These are phyloP conservation scores for Tetracladium marchalianum DNA, from an alignment of 495 filamentous ascomycete species.

Conservation along the genomic window DNA sequence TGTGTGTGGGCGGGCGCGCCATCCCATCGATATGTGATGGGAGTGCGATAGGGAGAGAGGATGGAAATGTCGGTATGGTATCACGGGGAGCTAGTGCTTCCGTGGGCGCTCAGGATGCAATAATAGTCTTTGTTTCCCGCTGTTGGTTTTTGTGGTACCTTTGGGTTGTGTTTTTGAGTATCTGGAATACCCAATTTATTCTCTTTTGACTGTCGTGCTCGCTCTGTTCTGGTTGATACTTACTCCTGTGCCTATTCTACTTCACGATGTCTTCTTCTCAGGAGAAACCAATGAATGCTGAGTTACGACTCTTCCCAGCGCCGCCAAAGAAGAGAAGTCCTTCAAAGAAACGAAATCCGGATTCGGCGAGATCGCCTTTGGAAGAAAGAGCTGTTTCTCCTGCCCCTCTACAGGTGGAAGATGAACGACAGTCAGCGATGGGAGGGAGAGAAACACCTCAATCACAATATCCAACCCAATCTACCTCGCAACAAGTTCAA, in stretches of 20 bases:
- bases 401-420: slow-evolving; percentile 26
- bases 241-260: slow-evolving; percentile 8
- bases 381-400: slow-evolving; percentile 26
- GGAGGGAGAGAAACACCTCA: slow-evolving; percentile 7
- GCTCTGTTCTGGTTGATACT: slow-evolving; percentile 3
- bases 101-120: too few species aligned
- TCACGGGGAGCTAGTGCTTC: too few species aligned
- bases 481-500: slow-evolving; percentile 4
- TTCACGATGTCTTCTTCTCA: slow-evolving; percentile 2
- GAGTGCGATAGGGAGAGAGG: too few species aligned
- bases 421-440: slow-evolving; percentile 16
- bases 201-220: neutral
- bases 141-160: too few species aligned
- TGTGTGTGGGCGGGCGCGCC: neutral
- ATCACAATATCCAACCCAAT: neutral
- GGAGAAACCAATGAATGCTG: slow-evolving; percentile 22
- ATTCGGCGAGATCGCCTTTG: slow-evolving; percentile 8
- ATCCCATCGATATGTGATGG: too few species aligned
- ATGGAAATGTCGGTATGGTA: too few species aligned
- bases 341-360: slow-evolving; percentile 12
- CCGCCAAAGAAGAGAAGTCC: slow-evolving; percentile 24
- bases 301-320: slow-evolving; percentile 47
- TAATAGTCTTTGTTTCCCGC: too few species aligned
- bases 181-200: neutral
- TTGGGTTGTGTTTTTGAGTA: too few species aligned